Percentiles rank a stretch among this genome's conserved stretches.
phyloP scores from a whole-genome alignment of 768 basidiomycete species.

The Mrakia hoshinonis region DNA sequence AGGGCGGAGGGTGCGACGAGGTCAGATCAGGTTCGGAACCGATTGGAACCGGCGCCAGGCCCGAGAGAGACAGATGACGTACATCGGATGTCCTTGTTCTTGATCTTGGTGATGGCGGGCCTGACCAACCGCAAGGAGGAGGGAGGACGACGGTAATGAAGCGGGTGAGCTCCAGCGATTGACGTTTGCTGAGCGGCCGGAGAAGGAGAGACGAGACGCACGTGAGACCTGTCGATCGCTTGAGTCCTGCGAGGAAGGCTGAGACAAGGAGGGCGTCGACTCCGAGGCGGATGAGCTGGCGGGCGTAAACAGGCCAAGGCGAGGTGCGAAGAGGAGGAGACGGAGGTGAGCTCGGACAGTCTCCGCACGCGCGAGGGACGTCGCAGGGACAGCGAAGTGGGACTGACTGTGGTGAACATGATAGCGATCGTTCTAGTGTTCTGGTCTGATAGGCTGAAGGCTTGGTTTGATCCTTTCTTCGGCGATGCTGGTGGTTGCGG shows the following conservation, averaged over 20 bases:
- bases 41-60: too few species aligned
- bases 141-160: neutral
- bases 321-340: neutral
- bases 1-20: neutral
- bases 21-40: neutral
- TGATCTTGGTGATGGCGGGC: slow-evolving; percentile 63
- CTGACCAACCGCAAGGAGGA: slow-evolving; percentile 41
- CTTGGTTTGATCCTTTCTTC: too few species aligned
- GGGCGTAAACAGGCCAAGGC: neutral
- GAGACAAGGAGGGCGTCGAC: slow-evolving; percentile 70
- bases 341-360: neutral
- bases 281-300: slow-evolving; percentile 56
- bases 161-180: neutral
- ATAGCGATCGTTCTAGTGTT: too few species aligned
- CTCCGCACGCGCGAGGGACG: too few species aligned
- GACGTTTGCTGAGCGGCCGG: neutral
- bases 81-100: slow-evolving; percentile 85
- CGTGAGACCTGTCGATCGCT: slow-evolving; percentile 77
- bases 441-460: too few species aligned
- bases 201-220: slow-evolving; percentile 42
- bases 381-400: too few species aligned
- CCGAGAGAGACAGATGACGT: too few species aligned
- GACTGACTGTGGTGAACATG: neutral
- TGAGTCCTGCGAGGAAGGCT: slow-evolving; percentile 75
- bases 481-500: too few species aligned